Conservation (phyloP, 352 stramenopile genomes). For the Globisporangium nodosum region DNA sequence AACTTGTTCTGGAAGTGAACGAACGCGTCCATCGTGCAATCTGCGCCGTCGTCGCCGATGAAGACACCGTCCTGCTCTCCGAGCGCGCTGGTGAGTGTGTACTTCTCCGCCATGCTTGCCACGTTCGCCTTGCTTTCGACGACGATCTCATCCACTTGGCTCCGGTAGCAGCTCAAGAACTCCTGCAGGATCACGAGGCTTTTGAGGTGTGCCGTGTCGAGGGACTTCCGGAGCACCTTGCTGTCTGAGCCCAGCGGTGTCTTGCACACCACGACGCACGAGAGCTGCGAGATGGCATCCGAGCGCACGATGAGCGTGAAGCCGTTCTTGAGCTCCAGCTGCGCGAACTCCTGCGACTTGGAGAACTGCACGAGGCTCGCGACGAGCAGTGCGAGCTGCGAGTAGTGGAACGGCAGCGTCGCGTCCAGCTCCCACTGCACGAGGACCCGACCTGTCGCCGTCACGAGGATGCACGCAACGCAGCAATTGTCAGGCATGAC, state of each 20-base stretch:
- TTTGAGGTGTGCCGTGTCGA: constrained; percentile 33
- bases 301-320: constrained; percentile 32
- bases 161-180: constrained; percentile 25
- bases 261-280: constrained; percentile 32
- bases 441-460: constrained; percentile 36
- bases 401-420: constrained; percentile 33
- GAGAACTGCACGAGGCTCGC: constrained; percentile 59
- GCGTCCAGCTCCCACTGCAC: constrained; percentile 41
- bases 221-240: constrained; percentile 1
- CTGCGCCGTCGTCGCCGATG: neutral
- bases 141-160: constrained; percentile 24
- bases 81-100: constrained; percentile 45
- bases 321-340: constrained; percentile 33
- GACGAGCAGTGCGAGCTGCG: constrained; percentile 40
- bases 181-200: constrained; percentile 39
- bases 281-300: constrained; percentile 27
- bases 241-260: constrained; percentile 6
- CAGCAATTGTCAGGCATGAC: constrained; percentile 5
- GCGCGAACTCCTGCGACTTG: constrained; percentile 23
- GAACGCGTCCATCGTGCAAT: constrained; percentile 34
- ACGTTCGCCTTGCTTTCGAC: constrained; percentile 22
- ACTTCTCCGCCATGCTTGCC: constrained; percentile 35
- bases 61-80: neutral
- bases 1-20: constrained; percentile 32
- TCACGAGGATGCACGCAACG: constrained; percentile 44